These are phyloP conservation scores for Acacia crassicarpa DNA, from an alignment of 306 rosid genomes.

Conservation along the genomic window DNA sequence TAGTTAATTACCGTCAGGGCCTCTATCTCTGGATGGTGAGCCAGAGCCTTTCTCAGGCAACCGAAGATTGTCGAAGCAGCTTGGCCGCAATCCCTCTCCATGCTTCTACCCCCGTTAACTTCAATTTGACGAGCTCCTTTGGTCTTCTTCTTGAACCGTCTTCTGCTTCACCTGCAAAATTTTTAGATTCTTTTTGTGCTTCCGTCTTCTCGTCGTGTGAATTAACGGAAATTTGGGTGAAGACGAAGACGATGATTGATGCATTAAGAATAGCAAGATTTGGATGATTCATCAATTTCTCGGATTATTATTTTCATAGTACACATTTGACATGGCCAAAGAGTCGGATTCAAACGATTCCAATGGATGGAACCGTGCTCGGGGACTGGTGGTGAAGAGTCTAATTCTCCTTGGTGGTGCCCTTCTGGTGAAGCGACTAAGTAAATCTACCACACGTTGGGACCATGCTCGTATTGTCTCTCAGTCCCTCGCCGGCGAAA, in stretches of 20 bases:
- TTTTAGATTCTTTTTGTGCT: not conserved
- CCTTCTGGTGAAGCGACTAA: constrained; percentile 77
- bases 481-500: constrained; percentile 84
- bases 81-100: not conserved
- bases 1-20: not conserved
- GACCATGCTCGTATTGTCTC: constrained; percentile 88
- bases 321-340: constrained; percentile 40
- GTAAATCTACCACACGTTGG: constrained; percentile 99
- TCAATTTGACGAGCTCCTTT: not conserved
- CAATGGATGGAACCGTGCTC: constrained; percentile 65
- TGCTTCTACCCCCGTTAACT: not conserved
- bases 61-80: not conserved
- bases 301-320: not conserved
- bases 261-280: not conserved
- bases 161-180: not conserved
- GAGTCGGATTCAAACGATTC: constrained; percentile 48
- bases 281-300: not conserved
- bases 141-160: not conserved
- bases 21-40: not conserved
- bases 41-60: constrained; percentile 9
- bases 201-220: not conserved
- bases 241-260: not conserved
- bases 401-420: constrained; percentile 84
- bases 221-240: no score
- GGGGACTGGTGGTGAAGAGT: constrained; percentile 71